Conservation (phyloP, 2,329 filamentous ascomycete species). For the Aureobasidium sp. region DNA sequence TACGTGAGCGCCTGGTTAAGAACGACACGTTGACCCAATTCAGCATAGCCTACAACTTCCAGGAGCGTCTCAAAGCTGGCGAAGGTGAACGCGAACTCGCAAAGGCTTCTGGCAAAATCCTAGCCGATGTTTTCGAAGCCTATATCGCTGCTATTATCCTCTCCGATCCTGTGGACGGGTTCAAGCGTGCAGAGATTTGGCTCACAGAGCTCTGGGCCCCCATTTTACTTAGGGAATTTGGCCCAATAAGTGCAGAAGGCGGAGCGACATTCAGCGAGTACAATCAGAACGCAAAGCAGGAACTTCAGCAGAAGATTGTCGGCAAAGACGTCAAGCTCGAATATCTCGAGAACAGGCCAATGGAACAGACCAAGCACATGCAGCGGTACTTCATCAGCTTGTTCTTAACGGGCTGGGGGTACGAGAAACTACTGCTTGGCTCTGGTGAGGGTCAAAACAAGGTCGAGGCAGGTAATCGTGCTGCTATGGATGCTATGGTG, state of each 20-base stretch:
- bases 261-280: constrained; percentile 1
- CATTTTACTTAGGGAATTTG: constrained; percentile 41
- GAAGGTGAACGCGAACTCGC: constrained; percentile 31
- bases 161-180: constrained; percentile 57
- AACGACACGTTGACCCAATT: constrained; percentile 71
- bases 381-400: constrained; percentile 53
- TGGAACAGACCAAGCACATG: constrained; percentile 39
- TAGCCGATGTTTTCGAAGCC: constrained; percentile 84
- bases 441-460: constrained; percentile 59
- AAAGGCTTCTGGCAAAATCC: constrained; percentile 61
- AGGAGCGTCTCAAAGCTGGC: constrained; percentile 53
- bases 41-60: constrained; percentile 63
- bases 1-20: constrained; percentile 72
- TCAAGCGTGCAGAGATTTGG: constrained; percentile 59
- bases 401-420: constrained; percentile 63
- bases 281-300: constrained; percentile 15
- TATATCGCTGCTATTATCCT: constrained; percentile 76
- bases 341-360: constrained; percentile 17
- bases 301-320: constrained; percentile 14
- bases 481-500: constrained; percentile 56
- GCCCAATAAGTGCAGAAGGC: neutral
- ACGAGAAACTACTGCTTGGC: constrained; percentile 55
- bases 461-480: constrained; percentile 61
- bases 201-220: constrained; percentile 67
- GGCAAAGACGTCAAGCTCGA: constrained; percentile 9